Evolutionary conservation across 2,329 filamentous ascomycete genomes (phyloP).

Genomic region (Mariannaea elegans): DNA sequence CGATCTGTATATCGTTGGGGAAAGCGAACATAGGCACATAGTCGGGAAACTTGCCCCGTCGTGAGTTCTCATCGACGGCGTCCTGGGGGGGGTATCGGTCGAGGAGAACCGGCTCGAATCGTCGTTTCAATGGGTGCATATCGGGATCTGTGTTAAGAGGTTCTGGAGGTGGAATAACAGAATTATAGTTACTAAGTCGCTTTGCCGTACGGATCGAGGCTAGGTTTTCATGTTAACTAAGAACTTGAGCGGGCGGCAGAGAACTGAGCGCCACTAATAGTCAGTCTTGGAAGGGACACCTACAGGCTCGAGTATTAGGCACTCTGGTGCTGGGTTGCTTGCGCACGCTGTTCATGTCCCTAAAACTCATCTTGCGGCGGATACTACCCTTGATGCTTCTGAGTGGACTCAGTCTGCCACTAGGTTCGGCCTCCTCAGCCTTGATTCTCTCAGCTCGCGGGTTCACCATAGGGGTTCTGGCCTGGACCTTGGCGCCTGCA

Average conservation of each 20-base stretch:
- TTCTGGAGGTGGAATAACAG: conserved; percentile 92
- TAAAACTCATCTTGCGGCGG: conserved; percentile 88
- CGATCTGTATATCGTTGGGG: conserved; percentile 96
- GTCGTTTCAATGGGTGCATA: conserved; percentile 94
- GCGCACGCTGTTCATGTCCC: conserved; percentile 95
- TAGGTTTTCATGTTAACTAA: conserved; percentile 45
- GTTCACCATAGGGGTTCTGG: conserved; percentile 76
- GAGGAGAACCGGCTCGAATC: conserved; percentile 94
- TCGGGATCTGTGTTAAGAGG: conserved; percentile 88
- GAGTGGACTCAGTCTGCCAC: conserved; percentile 64
- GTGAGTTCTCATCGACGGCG: conserved; percentile 80
- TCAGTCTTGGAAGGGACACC: conserved; percentile 30
- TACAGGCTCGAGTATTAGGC: conserved; percentile 55
- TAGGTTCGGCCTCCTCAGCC: conserved; percentile 70
- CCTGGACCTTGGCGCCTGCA: conserved; percentile 79
- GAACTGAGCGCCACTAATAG: conserved; percentile 1
- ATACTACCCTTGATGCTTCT: conserved; percentile 82
- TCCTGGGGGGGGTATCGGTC: conserved; percentile 91
- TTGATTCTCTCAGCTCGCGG: conserved; percentile 84
- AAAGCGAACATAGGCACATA: conserved; percentile 99
- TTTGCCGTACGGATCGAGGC: conserved; percentile 79
- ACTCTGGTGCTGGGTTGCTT: conserved; percentile 82
- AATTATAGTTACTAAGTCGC: conserved; percentile 96
- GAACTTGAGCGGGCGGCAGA: background rate
- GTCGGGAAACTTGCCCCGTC: conserved; percentile 89